Evolutionary conservation across 1,284 basidiomycete species (phyloP).

Genomic region (Exobasidium rhododendri): DNA sequence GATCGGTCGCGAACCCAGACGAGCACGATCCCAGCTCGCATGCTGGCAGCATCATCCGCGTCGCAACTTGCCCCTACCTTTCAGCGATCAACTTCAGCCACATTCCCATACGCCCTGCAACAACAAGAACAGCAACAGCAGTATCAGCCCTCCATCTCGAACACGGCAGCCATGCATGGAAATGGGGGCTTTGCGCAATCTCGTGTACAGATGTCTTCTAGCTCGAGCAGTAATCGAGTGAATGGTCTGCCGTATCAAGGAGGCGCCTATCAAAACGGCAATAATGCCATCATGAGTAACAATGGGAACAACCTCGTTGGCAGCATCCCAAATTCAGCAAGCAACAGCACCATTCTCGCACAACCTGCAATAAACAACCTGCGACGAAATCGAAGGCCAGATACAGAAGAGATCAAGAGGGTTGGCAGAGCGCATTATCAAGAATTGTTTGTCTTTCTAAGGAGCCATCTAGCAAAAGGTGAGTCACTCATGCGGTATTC

Average conservation of each 20-base stretch:
- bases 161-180: neutral
- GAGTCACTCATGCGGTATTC: slow-evolving; percentile 4
- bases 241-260: neutral
- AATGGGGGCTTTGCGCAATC: neutral
- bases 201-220: neutral
- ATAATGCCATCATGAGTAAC: neutral
- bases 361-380: neutral
- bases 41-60: neutral
- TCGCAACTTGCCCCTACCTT: neutral
- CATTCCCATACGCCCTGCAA: neutral
- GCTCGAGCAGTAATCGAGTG: neutral
- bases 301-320: neutral
- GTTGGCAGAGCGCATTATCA: slow-evolving; percentile 45
- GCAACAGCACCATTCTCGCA: neutral
- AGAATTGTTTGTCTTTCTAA: slow-evolving; percentile 49
- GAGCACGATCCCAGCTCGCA: too few relatives aligned
- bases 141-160: neutral
- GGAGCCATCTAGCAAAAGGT: slow-evolving; percentile 42
- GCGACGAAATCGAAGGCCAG: slow-evolving; percentile 16
- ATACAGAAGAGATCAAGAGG: slow-evolving; percentile 43
- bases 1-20: too few relatives aligned
- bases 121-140: neutral
- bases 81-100: neutral
- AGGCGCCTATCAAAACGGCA: neutral
- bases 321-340: neutral